Evolutionary conservation across 164 flowering plant genomes (phyloP).

Genomic region (Tinospora cordifolia): DNA sequence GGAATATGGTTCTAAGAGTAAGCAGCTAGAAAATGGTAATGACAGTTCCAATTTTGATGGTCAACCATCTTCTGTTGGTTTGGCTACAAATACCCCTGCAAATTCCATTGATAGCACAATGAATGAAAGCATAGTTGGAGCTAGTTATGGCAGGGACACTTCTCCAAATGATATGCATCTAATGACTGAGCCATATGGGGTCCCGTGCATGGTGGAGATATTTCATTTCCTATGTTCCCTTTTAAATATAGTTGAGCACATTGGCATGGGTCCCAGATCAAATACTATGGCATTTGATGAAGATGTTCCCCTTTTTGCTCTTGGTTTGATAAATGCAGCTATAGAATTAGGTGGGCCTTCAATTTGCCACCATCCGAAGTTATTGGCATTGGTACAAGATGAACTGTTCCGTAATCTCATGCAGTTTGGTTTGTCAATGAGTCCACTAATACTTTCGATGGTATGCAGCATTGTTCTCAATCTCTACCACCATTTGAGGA

Average conservation of each 20-base stretch:
- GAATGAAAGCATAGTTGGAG: slow-evolving; percentile 18
- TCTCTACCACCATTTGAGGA: slow-evolving; percentile 31
- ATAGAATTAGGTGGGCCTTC: slow-evolving; percentile 35
- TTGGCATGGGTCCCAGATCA: slow-evolving; percentile 26
- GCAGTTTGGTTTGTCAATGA: slow-evolving; percentile 39
- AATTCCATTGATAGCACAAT: slow-evolving; percentile 12
- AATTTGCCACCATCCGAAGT: slow-evolving; percentile 24
- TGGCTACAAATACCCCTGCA: slow-evolving; percentile 15
- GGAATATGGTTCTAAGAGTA: slow-evolving; percentile 16
- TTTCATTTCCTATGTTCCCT: slow-evolving; percentile 33
- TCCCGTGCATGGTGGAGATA: slow-evolving; percentile 43
- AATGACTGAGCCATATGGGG: slow-evolving; percentile 31
- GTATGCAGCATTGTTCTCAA: slow-evolving; percentile 37
- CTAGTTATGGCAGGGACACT: slow-evolving; percentile 13
- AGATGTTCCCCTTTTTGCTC: slow-evolving; percentile 37
- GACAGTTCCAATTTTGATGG: slow-evolving; percentile 17
- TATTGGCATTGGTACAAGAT: slow-evolving; percentile 31
- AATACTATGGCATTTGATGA: slow-evolving; percentile 33
- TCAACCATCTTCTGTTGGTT: slow-evolving; percentile 13
- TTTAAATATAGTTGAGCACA: slow-evolving; percentile 28
- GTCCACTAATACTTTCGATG: slow-evolving; percentile 34
- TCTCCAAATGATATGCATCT: slow-evolving; percentile 20
- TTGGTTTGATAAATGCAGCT: slow-evolving; percentile 38
- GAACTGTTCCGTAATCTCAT: slow-evolving; percentile 33
- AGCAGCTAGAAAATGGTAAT: slow-evolving; percentile 22